Conservation (phyloP, 2,329 filamentous ascomycete species). For the Colletotrichum sp. region DNA sequence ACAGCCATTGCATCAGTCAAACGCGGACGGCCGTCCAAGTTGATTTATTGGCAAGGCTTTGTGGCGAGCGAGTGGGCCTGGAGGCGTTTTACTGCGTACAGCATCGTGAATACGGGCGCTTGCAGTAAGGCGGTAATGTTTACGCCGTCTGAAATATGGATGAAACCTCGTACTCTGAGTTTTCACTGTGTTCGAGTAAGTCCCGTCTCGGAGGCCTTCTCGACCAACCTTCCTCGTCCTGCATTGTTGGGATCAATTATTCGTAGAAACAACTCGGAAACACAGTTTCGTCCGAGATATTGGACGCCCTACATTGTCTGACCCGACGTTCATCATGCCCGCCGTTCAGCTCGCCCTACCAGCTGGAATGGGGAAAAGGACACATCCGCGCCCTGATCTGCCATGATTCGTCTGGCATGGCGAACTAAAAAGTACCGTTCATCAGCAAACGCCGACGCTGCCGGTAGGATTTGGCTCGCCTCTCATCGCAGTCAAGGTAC, state of each 20-base stretch:
- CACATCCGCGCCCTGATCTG: background rate
- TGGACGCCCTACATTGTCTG: background rate
- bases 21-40: background rate
- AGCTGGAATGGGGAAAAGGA: background rate
- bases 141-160: background rate
- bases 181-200: background rate
- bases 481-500: background rate
- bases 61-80: background rate
- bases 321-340: background rate
- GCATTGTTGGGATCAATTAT: background rate
- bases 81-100: background rate
- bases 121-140: background rate
- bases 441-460: background rate
- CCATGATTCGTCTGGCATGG: background rate
- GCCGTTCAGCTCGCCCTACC: background rate
- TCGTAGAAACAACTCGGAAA: background rate
- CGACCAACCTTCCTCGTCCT: background rate
- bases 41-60: background rate
- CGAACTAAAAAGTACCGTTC: constrained; percentile 1
- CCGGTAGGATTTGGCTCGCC: constrained; percentile 1
- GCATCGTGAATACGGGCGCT: background rate
- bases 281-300: background rate
- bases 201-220: background rate
- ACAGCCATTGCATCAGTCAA: background rate
- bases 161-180: background rate